Evolutionary conservation across 129 eudicot species (phyloP).

Genomic region (Arctium minus): DNA sequence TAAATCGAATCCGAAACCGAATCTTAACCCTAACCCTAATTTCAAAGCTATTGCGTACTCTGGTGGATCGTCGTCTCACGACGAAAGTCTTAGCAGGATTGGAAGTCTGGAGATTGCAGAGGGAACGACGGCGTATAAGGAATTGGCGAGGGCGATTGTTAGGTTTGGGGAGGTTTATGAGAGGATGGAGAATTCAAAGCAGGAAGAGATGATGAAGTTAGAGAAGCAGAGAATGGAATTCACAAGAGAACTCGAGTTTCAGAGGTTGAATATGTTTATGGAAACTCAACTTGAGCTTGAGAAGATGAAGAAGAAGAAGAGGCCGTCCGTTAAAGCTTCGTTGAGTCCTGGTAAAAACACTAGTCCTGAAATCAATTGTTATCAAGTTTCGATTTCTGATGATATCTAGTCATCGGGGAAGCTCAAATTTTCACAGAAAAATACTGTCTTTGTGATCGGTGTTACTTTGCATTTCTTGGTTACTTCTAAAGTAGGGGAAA

Average conservation of each 20-base stretch:
- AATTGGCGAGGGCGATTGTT: constrained; percentile 40
- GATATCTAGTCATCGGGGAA: neutral
- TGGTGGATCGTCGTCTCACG: constrained; percentile 32
- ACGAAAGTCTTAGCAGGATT: constrained; percentile 34
- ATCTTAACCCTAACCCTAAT: constrained; percentile 33
- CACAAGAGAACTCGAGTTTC: constrained; percentile 48
- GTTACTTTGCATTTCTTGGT: neutral
- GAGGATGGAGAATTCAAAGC: constrained; percentile 46
- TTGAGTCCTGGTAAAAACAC: constrained; percentile 19
- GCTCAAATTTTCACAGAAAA: neutral
- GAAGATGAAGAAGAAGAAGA: constrained; percentile 34
- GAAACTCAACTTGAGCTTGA: constrained; percentile 50
- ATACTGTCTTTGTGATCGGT: neutral
- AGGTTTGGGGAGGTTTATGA: constrained; percentile 52
- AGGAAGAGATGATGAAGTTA: constrained; percentile 55
- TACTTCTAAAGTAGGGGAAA: neutral
- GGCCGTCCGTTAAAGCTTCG: neutral
- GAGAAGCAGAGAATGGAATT: constrained; percentile 65
- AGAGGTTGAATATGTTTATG: constrained; percentile 57
- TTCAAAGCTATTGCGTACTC: constrained; percentile 12
- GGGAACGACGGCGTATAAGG: constrained; percentile 35
- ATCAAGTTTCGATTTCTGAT: neutral
- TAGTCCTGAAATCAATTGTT: neutral
- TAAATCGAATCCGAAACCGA: constrained; percentile 14
- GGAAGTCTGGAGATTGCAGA: constrained; percentile 27